Evolutionary conservation across 352 stramenopile species (phyloP), one percentile per base, ranked within the genome.

Genomic region (Phytophthora vignae): DNA sequence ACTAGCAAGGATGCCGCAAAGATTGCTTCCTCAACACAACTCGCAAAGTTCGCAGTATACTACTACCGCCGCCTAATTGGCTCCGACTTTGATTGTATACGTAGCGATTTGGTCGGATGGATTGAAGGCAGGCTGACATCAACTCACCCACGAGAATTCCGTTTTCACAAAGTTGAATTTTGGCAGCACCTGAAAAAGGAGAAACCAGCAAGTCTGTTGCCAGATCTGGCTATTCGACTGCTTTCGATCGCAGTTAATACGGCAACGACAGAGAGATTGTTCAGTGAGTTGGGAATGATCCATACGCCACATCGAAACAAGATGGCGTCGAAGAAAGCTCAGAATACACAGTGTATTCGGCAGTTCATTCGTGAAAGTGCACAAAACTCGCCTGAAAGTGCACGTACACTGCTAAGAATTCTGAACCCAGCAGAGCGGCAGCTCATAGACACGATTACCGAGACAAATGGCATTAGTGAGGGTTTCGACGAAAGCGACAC

Each of bases 101-200:
- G 54, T 27, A 58, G 29, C 29, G 53, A 58, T 58, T 19, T 46
- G 27, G 46, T 58, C 15, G 53, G 38, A 10, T 60, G 54, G 54
- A 48, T 48, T 44, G 29, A 60, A 17, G 40, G 36, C n/a, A 60
- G n/a, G 2, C n/a, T 59, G 9, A 59, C 53, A 15, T 59, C 14
- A 6, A 12, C 15, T 48, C 33, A 60, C 12, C 54, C 54, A 21
- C 21, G 25, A 12, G 9, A 49, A 22, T 48, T 60, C 19, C 29
- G 19, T 1, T 60, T 31, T 29, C 14, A 49, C 22, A 27, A 27
- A 27, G 22, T 27, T 27, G 22, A 27, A 27, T 27, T 27, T 27
- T 27, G 22, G 22, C 33, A 48, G 21, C 17, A 60, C 10, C n/a
- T 49, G 10, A 27, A 60, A 29, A 48, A 31, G 3, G 33, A 49